Evolutionary conservation across 225 moss, liverwort and hornwort species (phyloP).

Genomic region (Neckera pumila): DNA sequence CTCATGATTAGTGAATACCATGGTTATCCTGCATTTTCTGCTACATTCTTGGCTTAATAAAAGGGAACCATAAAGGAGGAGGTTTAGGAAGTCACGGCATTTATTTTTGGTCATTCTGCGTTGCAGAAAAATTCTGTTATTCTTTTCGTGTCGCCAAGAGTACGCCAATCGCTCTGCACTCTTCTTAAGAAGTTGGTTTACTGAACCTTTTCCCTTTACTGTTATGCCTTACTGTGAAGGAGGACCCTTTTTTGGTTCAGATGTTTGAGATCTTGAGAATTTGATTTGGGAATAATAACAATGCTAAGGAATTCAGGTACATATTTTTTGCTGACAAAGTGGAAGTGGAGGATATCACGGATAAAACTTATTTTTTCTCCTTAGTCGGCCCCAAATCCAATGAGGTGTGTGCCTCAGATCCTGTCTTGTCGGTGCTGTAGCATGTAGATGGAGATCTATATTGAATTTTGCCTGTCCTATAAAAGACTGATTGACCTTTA

Average conservation of each 20-base stretch:
- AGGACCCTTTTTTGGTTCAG: neutral
- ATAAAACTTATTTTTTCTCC: slow-evolving; percentile 77
- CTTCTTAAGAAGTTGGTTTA: slow-evolving; percentile 68
- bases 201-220: slow-evolving; percentile 1
- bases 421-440: neutral
- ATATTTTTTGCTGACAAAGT: slow-evolving; percentile 94
- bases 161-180: slow-evolving; percentile 40
- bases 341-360: slow-evolving; percentile 87
- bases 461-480: neutral
- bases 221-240: neutral
- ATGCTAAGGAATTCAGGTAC: slow-evolving; percentile 43
- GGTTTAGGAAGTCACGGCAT: neutral
- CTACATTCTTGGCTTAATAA: neutral
- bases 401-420: slow-evolving; percentile 40
- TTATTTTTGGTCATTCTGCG: neutral
- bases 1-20: neutral
- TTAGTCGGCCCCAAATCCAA: slow-evolving; percentile 73
- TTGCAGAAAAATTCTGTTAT: slow-evolving; percentile 74
- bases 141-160: slow-evolving; percentile 69
- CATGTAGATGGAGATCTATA: neutral
- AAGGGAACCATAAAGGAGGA: neutral
- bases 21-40: neutral
- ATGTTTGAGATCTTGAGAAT: neutral
- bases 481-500: neutral
- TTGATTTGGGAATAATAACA: neutral